Base-by-base conservation (phyloP, 495 filamentous ascomycete species). In the Penicillium tannophilum region DNA sequence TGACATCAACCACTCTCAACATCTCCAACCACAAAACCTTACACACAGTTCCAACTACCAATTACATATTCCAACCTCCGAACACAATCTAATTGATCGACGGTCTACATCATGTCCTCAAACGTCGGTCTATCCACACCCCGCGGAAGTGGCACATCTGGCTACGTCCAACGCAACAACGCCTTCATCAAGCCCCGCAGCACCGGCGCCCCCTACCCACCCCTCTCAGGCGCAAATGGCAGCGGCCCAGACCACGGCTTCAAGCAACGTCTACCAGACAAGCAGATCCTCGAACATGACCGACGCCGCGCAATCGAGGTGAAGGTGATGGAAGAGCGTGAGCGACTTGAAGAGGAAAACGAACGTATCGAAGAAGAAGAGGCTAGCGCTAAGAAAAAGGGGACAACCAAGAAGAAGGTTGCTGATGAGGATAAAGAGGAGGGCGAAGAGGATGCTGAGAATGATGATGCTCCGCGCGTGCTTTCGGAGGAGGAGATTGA, bases 101-200 rank as follows among this genome's bases (percentile, higher is more conserved):
- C 28, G 28, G 1, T 28, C 28, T 28, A 28, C 28, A 28, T 28
- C 3, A 28, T 98, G 94, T 93, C 93, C 56, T 92, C 92, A 59
- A 99, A 99, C 80, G 95, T 99, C 76, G 95, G 95, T 60, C 92
- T 99, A 68, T 82, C 89, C 52, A 99, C 95, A 20, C 95, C 95
- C 6, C 90, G 95, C 60, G 95, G 95, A 56, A 92, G 87, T 64
- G 94, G 94, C 55, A 99, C 95, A 59, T 96, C 91, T 4, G 95
- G 95, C 69, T 98, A 97, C 77, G 92, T 99, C 53, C 93, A 97
- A 70, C 90, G 90, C 68, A 99, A 98, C 77, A 83, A 87, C 57
- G 93, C 95, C 8, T 87, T 94, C 77, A 84, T 95, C 53, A 86
- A 82, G 63, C 91, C 89, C 11, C 92, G 93, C 76, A 79, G 79